Percentiles rank a stretch among this genome's conserved stretches.
phyloP scores from a whole-genome alignment of 2,329 filamentous ascomycete genomes.

The Aspergillus sp. region DNA sequence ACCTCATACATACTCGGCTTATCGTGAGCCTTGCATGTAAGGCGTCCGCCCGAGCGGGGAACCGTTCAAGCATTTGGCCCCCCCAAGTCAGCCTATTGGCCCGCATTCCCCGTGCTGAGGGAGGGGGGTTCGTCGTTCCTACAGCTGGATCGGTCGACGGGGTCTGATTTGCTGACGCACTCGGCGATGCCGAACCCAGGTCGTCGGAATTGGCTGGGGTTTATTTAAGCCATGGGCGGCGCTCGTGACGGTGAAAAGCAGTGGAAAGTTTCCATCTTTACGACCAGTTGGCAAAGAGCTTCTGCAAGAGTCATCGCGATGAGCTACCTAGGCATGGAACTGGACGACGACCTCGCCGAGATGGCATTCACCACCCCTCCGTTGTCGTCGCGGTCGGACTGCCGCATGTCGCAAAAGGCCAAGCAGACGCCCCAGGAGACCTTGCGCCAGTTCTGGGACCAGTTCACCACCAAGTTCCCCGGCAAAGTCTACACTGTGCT shows the following conservation, averaged over 20 bases:
- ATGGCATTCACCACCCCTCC: slow-evolving; percentile 21
- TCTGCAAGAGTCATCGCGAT: too few species aligned
- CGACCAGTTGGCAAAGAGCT: background rate
- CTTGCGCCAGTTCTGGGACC: slow-evolving; percentile 71
- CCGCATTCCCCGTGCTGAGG: background rate
- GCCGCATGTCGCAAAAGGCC: slow-evolving; percentile 30
- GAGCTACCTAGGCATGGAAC: slow-evolving; percentile 22
- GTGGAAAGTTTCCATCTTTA: too few species aligned
- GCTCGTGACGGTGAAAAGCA: background rate
- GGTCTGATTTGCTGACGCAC: background rate
- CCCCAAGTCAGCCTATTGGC: background rate
- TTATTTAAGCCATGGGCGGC: background rate
- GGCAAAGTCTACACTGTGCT: slow-evolving; percentile 72
- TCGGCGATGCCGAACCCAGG: background rate
- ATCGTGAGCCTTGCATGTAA: background rate
- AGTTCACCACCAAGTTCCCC: slow-evolving; percentile 68
- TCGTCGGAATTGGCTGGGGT: background rate
- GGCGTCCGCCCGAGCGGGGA: background rate
- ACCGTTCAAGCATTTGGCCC: background rate
- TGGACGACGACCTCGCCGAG: slow-evolving; percentile 27
- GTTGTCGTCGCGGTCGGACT: slow-evolving; percentile 32
- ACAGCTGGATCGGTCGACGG: background rate
- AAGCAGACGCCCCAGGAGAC: slow-evolving; percentile 64
- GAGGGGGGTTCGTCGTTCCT: background rate
- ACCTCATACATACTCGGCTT: background rate